Evolutionary conservation across 208 protist species (phyloP).

Genomic region (Jaenimonas drosophilae): DNA sequence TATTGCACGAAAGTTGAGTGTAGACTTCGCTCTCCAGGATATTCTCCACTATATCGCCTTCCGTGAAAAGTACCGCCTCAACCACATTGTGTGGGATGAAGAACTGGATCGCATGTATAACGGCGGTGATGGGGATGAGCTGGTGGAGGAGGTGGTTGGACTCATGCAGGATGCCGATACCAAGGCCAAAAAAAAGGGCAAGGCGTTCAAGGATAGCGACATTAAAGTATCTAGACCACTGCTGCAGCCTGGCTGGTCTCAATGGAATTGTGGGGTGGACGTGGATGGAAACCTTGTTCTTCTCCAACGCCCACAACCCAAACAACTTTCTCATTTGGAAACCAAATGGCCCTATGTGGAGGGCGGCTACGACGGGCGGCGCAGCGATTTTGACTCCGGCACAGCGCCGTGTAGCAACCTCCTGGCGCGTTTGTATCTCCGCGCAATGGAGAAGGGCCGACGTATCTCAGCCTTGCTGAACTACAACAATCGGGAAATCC

Average conservation of each 20-base stretch:
- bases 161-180: conserved; percentile 11
- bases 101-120: conserved; percentile 30
- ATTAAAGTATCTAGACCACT: conserved; percentile 29
- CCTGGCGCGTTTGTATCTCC: conserved; percentile 33
- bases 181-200: conserved; percentile 1
- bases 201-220: conserved; percentile 3
- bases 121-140: conserved; percentile 36
- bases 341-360: conserved; percentile 33
- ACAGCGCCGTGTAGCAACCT: conserved; percentile 36
- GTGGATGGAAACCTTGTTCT: conserved; percentile 25
- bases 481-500: conserved; percentile 30
- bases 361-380: conserved; percentile 25
- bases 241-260: conserved; percentile 38
- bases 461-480: conserved; percentile 36
- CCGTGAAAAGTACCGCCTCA: conserved; percentile 37
- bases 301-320: conserved; percentile 40
- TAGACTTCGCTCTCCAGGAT: conserved; percentile 16
- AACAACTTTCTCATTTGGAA: conserved; percentile 25
- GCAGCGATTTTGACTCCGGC: conserved; percentile 26
- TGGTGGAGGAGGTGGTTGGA: conserved; percentile 20
- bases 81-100: conserved; percentile 37
- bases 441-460: conserved; percentile 38
- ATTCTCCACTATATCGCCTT: conserved; percentile 39
- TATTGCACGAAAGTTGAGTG: conserved; percentile 33
- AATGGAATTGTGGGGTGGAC: conserved; percentile 47